Conservation (phyloP, 2,329 filamentous ascomycete genomes). For the Aschersonia sp. region DNA sequence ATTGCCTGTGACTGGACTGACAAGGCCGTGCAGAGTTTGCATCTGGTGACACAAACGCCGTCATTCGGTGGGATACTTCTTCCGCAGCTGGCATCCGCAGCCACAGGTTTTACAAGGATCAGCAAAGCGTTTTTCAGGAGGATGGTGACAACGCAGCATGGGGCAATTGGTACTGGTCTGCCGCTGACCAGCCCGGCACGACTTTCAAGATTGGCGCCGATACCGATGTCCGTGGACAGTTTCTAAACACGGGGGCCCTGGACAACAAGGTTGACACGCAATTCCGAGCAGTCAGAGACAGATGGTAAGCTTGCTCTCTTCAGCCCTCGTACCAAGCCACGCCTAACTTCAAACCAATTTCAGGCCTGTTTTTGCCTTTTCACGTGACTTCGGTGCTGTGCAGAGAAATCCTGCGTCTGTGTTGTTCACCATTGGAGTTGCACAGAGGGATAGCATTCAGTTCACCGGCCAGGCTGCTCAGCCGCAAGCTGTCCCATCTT, state of each 20-base stretch:
- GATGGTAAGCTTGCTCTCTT: conserved; percentile 13
- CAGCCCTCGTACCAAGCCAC: not conserved
- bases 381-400: conserved; percentile 41
- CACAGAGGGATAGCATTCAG: conserved; percentile 63
- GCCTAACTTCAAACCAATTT: not conserved
- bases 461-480: conserved; percentile 55
- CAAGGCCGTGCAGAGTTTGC: conserved; percentile 45
- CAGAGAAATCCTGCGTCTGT: conserved; percentile 22
- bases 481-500: conserved; percentile 47
- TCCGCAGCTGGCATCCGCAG: conserved; percentile 38
- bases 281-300: conserved; percentile 31
- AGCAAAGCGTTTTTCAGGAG: conserved; percentile 55
- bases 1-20: not conserved
- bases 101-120: conserved; percentile 45
- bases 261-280: conserved; percentile 47
- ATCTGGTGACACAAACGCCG: conserved; percentile 41
- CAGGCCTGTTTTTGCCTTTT: conserved; percentile 68
- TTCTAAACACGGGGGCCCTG: conserved; percentile 47
- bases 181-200: conserved; percentile 33
- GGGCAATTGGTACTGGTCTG: conserved; percentile 69
- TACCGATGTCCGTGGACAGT: conserved; percentile 47
- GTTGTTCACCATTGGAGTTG: conserved; percentile 62
- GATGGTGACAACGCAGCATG: conserved; percentile 59
- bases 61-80: conserved; percentile 49
- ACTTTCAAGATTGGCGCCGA: conserved; percentile 61